phyloP scores from a whole-genome alignment of 202 grass and related monocot species.

The Eragrostis tef region DNA sequence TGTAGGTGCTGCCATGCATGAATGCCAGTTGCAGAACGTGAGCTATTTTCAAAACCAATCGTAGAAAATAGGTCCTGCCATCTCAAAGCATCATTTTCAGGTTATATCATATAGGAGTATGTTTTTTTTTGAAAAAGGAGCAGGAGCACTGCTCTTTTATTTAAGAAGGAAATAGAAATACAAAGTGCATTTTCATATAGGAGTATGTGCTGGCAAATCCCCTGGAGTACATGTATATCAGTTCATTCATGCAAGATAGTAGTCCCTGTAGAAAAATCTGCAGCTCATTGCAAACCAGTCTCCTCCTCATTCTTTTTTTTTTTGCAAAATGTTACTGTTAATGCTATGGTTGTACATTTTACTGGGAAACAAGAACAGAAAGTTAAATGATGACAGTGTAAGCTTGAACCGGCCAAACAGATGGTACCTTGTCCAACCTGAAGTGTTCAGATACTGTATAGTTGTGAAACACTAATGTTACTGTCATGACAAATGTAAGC shows the following conservation, averaged over 20 bases:
- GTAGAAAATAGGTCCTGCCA: slow-evolving; percentile 37
- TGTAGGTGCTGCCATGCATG: slow-evolving; percentile 27
- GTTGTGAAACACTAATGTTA: no score
- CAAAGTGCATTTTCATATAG: no score
- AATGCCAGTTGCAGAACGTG: slow-evolving; percentile 39
- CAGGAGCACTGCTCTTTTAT: no score
- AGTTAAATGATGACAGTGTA: background rate
- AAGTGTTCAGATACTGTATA: background rate
- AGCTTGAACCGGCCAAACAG: slow-evolving; percentile 2
- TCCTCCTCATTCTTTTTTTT: background rate
- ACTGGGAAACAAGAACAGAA: background rate
- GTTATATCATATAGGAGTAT: no score
- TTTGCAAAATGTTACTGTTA: background rate
- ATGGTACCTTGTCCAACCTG: background rate
- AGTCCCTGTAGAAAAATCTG: background rate
- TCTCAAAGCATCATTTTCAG: slow-evolving; percentile 23
- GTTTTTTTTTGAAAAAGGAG: no score
- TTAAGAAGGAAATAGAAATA: no score
- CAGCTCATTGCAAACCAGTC: background rate
- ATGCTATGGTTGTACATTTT: background rate
- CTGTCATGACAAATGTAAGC: background rate
- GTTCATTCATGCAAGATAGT: background rate
- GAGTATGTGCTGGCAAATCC: no score
- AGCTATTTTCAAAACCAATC: slow-evolving; percentile 27
- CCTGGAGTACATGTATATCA: background rate